A percentile compares a stretch with the other conserved stretches of the same genome.
Evolutionary conservation across 495 filamentous ascomycete species (phyloP).

Genomic region (Trichoderma erinaceum): DNA sequence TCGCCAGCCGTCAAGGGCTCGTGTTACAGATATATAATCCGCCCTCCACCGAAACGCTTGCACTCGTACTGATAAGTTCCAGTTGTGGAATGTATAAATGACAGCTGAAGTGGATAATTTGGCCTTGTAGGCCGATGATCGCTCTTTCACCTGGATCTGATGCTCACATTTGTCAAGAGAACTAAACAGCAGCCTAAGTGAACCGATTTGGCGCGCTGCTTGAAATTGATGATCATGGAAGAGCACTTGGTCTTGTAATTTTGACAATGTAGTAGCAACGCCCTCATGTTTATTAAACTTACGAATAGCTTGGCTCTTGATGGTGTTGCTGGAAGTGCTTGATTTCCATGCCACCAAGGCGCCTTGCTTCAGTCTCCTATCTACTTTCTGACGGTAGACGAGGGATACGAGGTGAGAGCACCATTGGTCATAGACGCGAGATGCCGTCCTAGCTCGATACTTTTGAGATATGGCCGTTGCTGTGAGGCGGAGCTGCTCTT

Average conservation of each 20-base stretch:
- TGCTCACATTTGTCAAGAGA: neutral
- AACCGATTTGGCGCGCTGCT: constrained; percentile 1
- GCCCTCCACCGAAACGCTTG: constrained; percentile 13
- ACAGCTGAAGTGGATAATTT: neutral
- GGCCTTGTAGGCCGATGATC: neutral
- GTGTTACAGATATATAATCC: neutral
- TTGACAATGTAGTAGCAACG: neutral
- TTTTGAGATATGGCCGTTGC: neutral
- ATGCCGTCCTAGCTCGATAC: neutral
- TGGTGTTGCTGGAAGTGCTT: neutral
- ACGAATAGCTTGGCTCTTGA: neutral
- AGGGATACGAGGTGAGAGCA: neutral
- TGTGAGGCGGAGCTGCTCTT: constrained; percentile 7
- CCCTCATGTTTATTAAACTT: neutral
- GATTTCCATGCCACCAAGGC: neutral
- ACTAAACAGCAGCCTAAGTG: neutral
- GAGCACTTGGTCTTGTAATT: neutral
- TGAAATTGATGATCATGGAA: neutral
- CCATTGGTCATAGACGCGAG: constrained; percentile 9
- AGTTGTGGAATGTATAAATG: neutral
- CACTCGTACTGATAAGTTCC: neutral
- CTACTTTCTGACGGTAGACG: neutral
- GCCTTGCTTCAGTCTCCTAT: neutral
- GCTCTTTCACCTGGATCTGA: neutral
- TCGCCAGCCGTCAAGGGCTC: neutral